Conservation (phyloP, 768 basidiomycete genomes). For the Tricholoma sp. region DNA sequence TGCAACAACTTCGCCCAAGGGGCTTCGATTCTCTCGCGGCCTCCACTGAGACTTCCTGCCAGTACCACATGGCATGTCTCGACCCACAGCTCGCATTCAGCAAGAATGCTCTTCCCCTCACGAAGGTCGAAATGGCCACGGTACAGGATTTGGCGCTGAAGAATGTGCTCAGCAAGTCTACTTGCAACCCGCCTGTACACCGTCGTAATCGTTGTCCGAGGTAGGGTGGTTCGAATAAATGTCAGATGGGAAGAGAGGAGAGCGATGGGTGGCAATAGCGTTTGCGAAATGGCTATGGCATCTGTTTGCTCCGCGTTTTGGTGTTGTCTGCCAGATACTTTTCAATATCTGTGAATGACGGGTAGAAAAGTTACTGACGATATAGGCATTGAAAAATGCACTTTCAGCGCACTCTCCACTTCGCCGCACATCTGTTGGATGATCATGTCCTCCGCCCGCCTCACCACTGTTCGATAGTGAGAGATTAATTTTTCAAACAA, state of each 20-base stretch:
- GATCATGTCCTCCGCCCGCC: conserved; percentile 84
- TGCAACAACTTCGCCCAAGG: conserved; percentile 76
- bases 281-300: conserved; percentile 55
- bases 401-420: conserved; percentile 68
- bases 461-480: conserved; percentile 54
- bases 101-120: conserved; percentile 58
- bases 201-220: conserved; percentile 47
- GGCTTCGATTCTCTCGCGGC: conserved; percentile 52
- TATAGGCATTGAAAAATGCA: conserved; percentile 57
- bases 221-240: conserved; percentile 60
- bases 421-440: conserved; percentile 80
- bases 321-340: conserved; percentile 12
- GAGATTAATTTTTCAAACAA: conserved; percentile 77
- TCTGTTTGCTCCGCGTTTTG: conserved; percentile 19
- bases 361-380: conserved; percentile 27
- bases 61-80: conserved; percentile 69
- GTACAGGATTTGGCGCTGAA: conserved; percentile 79
- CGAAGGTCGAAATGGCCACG: conserved; percentile 60
- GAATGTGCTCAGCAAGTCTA: conserved; percentile 69
- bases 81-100: conserved; percentile 80
- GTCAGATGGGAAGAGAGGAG: conserved; percentile 76
- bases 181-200: conserved; percentile 75
- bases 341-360: not conserved
- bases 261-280: conserved; percentile 71
- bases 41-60: conserved; percentile 37